phyloP scores from a whole-genome alignment of 148 eudicot genomes.

The Mesembryanthemum crystallinum region DNA sequence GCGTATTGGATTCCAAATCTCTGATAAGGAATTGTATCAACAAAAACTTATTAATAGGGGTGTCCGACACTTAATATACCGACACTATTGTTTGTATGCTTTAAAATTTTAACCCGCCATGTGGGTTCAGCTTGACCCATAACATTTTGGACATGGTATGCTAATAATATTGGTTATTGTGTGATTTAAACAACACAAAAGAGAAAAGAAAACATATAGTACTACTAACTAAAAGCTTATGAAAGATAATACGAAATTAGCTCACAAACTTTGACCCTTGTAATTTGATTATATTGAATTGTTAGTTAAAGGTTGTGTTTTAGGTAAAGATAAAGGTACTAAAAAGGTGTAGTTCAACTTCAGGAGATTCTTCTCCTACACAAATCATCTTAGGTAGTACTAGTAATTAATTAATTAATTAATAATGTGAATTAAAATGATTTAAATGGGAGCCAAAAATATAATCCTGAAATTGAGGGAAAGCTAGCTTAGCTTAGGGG shows the following conservation, averaged over 20 bases:
- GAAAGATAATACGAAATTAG: conserved; percentile 9
- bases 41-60: too few species aligned
- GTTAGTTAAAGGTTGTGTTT: conserved; percentile 14
- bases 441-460: conserved; percentile 26
- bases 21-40: too few species aligned
- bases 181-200: too few species aligned
- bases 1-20: too few species aligned
- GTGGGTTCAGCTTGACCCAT: too few species aligned
- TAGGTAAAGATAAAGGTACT: conserved; percentile 19
- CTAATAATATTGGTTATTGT: too few species aligned
- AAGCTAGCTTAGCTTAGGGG: conserved; percentile 10
- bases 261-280: conserved; percentile 26
- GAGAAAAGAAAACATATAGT: too few species aligned
- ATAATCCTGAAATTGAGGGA: conserved; percentile 45
- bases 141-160: too few species aligned
- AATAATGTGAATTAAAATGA: conserved; percentile 13
- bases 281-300: conserved; percentile 8
- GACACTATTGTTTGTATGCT: too few species aligned
- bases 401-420: not conserved
- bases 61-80: too few species aligned
- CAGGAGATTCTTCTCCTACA: not conserved
- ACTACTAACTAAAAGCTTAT: not conserved
- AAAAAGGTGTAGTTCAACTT: conserved; percentile 14
- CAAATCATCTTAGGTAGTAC: not conserved
- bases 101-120: too few species aligned